Conservation (phyloP, 176 grass and related monocot species). For the Cenchrus purpureus region DNA sequence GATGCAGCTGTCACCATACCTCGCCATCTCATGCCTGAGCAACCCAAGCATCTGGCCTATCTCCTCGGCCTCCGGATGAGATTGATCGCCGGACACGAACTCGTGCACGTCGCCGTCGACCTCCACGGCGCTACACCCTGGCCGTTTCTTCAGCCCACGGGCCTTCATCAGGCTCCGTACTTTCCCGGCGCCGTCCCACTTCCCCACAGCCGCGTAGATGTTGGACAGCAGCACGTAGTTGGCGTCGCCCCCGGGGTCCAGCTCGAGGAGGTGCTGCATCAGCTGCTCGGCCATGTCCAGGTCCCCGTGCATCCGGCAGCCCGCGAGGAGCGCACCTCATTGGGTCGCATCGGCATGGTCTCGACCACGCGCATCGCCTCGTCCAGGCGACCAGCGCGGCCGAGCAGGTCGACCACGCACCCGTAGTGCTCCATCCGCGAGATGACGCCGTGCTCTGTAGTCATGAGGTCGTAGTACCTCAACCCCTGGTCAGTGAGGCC, state of each 20-base stretch:
- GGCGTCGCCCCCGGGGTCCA: slow-evolving; percentile 60
- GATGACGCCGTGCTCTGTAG: slow-evolving; percentile 30
- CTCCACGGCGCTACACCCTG: slow-evolving; percentile 63
- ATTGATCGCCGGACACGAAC: slow-evolving; percentile 58
- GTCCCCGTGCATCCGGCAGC: slow-evolving; percentile 60
- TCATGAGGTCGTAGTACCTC: slow-evolving; percentile 59
- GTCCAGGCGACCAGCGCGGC: slow-evolving; percentile 56
- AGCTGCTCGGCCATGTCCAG: slow-evolving; percentile 60
- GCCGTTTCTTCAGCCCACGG: slow-evolving; percentile 60
- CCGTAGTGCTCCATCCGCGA: slow-evolving; percentile 71
- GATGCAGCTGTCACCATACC: neutral
- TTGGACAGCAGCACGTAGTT: slow-evolving; percentile 82
- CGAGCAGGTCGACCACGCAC: slow-evolving; percentile 78
- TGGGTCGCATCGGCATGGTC: slow-evolving; percentile 61
- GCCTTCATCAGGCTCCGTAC: slow-evolving; percentile 60
- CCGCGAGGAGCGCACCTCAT: slow-evolving; percentile 73
- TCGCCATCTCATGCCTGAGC: slow-evolving; percentile 47
- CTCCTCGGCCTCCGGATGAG: slow-evolving; percentile 41
- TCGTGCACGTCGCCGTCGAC: slow-evolving; percentile 60
- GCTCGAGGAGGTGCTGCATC: slow-evolving; percentile 60
- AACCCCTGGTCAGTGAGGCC: slow-evolving; percentile 55
- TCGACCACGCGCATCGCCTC: slow-evolving; percentile 53
- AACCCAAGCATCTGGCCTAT: slow-evolving; percentile 58
- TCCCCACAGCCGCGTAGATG: slow-evolving; percentile 57
- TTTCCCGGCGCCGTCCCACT: slow-evolving; percentile 60